A percentile compares a stretch with the other conserved stretches of the same genome.
These are phyloP conservation scores for Geum urbanum DNA, from an alignment of 306 rosid species.

Conservation along the genomic window DNA sequence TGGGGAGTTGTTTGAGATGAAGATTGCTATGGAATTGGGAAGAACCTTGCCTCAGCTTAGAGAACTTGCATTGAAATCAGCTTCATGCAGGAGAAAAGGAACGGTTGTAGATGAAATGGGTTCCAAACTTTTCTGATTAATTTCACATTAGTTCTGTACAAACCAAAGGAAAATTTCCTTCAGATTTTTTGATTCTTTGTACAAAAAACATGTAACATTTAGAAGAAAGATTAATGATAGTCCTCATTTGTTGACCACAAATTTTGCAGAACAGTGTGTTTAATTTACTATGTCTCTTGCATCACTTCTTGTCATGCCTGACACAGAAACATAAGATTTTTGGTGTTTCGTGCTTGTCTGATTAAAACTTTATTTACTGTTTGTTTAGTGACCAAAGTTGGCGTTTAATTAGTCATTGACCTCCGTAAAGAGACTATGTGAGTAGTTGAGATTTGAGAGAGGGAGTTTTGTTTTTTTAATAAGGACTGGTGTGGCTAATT, in stretches of 20 bases:
- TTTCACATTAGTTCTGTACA: neutral
- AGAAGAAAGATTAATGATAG: constrained; percentile 2
- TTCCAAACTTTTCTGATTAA: constrained; percentile 49
- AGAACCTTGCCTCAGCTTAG: constrained; percentile 55
- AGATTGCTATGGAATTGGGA: constrained; percentile 58
- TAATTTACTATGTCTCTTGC: neutral
- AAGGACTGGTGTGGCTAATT: no score
- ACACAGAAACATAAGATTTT: neutral
- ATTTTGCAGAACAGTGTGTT: neutral
- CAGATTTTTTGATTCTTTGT: constrained; percentile 14
- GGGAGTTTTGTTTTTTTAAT: no score
- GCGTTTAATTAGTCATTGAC: neutral
- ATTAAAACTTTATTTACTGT: neutral
- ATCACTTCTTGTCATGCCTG: constrained; percentile 7
- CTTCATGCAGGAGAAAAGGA: constrained; percentile 37
- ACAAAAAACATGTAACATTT: neutral
- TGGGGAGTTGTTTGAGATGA: constrained; percentile 53
- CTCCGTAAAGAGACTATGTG: neutral
- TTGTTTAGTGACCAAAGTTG: neutral
- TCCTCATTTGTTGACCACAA: neutral
- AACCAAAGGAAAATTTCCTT: neutral
- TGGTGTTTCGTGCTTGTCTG: neutral
- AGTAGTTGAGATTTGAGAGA: neutral
- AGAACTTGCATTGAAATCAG: constrained; percentile 47
- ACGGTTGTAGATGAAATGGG: constrained; percentile 53